Evolutionary conservation across 768 basidiomycete genomes (phyloP), one percentile per base, ranked within the genome.

Genomic region (Termitomyces sp.): DNA sequence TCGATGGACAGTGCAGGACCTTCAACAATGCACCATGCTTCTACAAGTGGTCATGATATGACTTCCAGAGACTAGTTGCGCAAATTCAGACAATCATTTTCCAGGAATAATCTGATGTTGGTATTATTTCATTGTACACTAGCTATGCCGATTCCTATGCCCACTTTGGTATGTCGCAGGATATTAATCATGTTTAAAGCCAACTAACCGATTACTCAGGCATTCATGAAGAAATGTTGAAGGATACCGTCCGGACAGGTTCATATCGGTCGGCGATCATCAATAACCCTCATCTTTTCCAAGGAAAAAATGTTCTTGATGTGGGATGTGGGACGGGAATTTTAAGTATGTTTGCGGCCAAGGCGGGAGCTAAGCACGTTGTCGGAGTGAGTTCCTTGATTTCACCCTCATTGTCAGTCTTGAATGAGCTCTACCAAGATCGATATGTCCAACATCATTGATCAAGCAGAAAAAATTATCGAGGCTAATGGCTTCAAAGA

Each of bases 391-490:
- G 88, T 75, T 22, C 53, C 50, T 44, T 46, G 51, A 50, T 31
- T 22, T 63, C 47, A 22, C 48, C 58, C 29, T 48, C 50, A 20
- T 24, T 45, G 22, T 45, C 57, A 49, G 6, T 48, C 22, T 57
- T 29, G 8, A n/a, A 20, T 4, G n/a, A 57, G 68, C 58, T 64
- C 52, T 56, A 64, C 18, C 33, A 53, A 95, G 92, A 95, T 99
- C 73, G 97, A 99, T 77, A 99, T 99, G 97, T 97, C 94, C 57
- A 99, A 99, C 77, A 99, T 99, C 75, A 92, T 98, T 73, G 97
- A 98, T 77, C 96, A 98, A 77, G 97, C 97, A 3, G 85, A 88
- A 77, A 96, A 93, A 74, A 99, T 99, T 62, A 86, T 98, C 63
- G 88, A 94, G 65, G 90, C 92, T 16, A 99, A 99, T 65, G 95